Evolutionary conservation across 495 filamentous ascomycete genomes (phyloP).

Genomic region (Zalerion maritima): DNA sequence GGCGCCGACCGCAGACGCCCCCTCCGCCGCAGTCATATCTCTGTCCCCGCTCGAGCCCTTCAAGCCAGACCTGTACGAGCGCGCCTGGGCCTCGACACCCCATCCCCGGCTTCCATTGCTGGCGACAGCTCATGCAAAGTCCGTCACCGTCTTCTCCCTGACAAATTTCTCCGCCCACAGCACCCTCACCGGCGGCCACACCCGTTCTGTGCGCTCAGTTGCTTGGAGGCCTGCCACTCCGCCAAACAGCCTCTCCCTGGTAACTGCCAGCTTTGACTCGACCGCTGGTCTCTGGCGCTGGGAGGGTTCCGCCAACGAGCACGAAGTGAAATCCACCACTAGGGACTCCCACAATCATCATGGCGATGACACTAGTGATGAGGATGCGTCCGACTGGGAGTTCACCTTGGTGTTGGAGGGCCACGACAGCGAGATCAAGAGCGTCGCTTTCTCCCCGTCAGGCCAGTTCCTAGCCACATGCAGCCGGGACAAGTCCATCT

Average conservation of each 20-base stretch:
- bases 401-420: conserved; percentile 81
- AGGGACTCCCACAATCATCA: no score
- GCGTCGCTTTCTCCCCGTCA: conserved; percentile 62
- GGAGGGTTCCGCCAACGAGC: conserved; percentile 14
- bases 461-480: conserved; percentile 81
- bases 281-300: conserved; percentile 79
- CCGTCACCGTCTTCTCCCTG: conserved; percentile 77
- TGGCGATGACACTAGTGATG: conserved; percentile 14
- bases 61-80: conserved; percentile 55
- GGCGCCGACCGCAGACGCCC: background rate
- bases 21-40: conserved; percentile 1
- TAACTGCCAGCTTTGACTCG: conserved; percentile 81
- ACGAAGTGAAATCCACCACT: conserved; percentile 14
- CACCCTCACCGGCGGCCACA: conserved; percentile 73
- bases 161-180: conserved; percentile 62
- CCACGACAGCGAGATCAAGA: conserved; percentile 88
- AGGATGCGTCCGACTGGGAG: conserved; percentile 65
- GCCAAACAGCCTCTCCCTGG: conserved; percentile 55
- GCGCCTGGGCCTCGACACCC: conserved; percentile 71
- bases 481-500: conserved; percentile 84
- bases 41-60: conserved; percentile 32
- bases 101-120: conserved; percentile 81
- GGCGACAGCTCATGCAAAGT: conserved; percentile 75
- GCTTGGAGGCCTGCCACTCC: conserved; percentile 68
- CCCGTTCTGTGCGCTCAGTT: conserved; percentile 62